phyloP scores from a whole-genome alignment of 2,329 filamentous ascomycete species.

The Phaeosphaeriaceae sp. region DNA sequence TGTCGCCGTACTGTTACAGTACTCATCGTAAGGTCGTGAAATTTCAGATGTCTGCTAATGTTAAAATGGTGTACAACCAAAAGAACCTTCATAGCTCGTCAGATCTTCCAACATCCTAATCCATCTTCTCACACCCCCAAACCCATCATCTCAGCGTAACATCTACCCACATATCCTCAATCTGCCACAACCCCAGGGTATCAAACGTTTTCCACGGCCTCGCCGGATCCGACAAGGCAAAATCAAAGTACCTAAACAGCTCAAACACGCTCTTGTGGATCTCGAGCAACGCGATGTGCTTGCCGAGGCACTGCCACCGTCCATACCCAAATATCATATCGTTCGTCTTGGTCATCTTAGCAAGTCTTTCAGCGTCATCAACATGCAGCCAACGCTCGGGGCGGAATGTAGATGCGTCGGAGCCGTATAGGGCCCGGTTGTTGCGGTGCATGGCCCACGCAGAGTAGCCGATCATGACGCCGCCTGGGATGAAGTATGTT shows the following conservation, averaged over 20 bases:
- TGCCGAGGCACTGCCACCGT: constrained; percentile 44
- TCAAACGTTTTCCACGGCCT: constrained; percentile 41
- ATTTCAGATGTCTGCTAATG: too few species aligned
- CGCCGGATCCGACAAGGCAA: constrained; percentile 37
- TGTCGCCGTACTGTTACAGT: too few species aligned
- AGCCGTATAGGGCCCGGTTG: constrained; percentile 39
- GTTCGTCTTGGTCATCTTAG: constrained; percentile 40
- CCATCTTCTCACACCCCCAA: constrained; percentile 3
- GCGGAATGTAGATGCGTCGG: constrained; percentile 55
- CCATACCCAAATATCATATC: constrained; percentile 49
- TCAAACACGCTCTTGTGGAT: constrained; percentile 54
- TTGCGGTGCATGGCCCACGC: constrained; percentile 42
- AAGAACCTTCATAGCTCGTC: not conserved
- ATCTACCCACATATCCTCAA: constrained; percentile 42
- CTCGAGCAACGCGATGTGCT: constrained; percentile 44
- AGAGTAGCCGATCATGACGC: constrained; percentile 43
- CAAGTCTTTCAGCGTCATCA: constrained; percentile 31
- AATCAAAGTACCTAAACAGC: constrained; percentile 43
- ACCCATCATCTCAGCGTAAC: constrained; percentile 23
- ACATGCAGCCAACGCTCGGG: constrained; percentile 58
- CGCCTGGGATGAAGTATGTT: constrained; percentile 43
- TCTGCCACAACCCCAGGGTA: constrained; percentile 36
- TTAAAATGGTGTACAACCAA: too few species aligned
- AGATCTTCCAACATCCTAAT: not conserved
- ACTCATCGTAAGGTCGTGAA: too few species aligned